Evolutionary conservation across 768 basidiomycete species (phyloP).

Genomic region (Suillus subalutaceus): DNA sequence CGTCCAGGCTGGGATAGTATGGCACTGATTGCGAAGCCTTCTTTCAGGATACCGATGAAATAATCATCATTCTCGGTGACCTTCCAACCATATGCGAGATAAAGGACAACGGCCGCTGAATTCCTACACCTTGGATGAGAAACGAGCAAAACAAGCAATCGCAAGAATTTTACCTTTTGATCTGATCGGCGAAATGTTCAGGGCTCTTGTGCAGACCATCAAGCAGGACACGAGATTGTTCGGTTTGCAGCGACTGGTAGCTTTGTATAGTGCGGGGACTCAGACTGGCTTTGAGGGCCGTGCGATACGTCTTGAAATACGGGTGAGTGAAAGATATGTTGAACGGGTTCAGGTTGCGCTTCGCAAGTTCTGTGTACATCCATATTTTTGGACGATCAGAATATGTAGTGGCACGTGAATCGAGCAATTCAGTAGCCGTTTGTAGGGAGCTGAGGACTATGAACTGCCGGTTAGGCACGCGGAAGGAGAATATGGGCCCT

Average conservation of each 20-base stretch:
- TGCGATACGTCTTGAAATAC: constrained; percentile 4
- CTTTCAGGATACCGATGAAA: not conserved
- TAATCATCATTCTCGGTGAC: not conserved
- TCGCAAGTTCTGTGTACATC: constrained; percentile 4
- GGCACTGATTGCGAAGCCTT: not conserved
- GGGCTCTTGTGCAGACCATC: not conserved
- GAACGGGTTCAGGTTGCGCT: not conserved
- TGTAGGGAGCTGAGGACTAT: constrained; percentile 1
- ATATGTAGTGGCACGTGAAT: not conserved
- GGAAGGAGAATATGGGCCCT: constrained; percentile 5
- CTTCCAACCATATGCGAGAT: constrained; percentile 5
- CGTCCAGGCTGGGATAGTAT: not conserved
- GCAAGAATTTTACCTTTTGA: not conserved
- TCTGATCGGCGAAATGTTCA: not conserved
- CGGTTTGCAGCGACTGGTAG: not conserved
- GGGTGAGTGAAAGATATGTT: constrained; percentile 1
- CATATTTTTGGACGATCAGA: constrained; percentile 4
- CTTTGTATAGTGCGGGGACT: not conserved
- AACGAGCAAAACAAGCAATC: not conserved
- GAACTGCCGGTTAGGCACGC: not conserved
- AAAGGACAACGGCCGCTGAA: not conserved
- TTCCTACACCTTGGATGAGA: not conserved
- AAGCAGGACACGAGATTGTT: not conserved
- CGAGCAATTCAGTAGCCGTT: not conserved
- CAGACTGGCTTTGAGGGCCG: not conserved